Percentiles rank a stretch among this genome's conserved stretches.
Conservation (phyloP, 768 basidiomycete genomes). For the Galerina sulciceps region DNA sequence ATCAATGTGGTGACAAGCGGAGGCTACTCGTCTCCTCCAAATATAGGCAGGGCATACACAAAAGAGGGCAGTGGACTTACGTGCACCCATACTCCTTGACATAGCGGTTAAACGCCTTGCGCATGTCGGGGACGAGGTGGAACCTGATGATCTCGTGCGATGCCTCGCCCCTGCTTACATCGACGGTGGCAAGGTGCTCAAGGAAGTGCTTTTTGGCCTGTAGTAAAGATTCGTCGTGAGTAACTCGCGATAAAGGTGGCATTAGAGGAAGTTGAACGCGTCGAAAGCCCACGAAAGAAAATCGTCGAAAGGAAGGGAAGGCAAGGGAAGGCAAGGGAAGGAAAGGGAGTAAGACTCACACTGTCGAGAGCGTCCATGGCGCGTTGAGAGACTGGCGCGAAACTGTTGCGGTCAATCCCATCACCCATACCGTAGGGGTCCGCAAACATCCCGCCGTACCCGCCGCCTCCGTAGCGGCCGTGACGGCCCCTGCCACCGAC, state of each 20-base stretch:
- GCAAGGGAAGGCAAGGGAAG: too few relatives aligned
- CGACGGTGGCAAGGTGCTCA: conserved; percentile 27
- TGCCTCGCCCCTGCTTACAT: conserved; percentile 26
- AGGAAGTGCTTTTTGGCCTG: conserved; percentile 27
- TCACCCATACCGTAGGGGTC: conserved; percentile 5
- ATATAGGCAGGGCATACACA: background rate
- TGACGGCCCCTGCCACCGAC: background rate
- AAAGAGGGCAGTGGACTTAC: conserved; percentile 17
- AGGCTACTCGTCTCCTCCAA: background rate
- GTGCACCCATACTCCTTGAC: conserved; percentile 33
- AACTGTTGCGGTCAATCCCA: conserved; percentile 8
- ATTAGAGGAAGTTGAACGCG: too few relatives aligned
- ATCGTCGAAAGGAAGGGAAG: too few relatives aligned
- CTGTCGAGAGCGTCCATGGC: conserved; percentile 12
- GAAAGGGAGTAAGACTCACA: background rate
- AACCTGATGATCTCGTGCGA: conserved; percentile 31
- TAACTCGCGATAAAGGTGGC: background rate
- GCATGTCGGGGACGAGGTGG: conserved; percentile 35
- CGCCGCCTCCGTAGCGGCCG: conserved; percentile 1
- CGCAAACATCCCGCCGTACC: background rate
- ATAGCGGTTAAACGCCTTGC: conserved; percentile 28
- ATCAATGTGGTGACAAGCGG: too few relatives aligned
- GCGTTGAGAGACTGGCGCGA: conserved; percentile 15
- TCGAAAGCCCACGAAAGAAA: too few relatives aligned
- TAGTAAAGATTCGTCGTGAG: background rate